These are phyloP conservation scores for Leccinum subtestaceum DNA, from an alignment of 768 basidiomycete species.

Conservation along the genomic window DNA sequence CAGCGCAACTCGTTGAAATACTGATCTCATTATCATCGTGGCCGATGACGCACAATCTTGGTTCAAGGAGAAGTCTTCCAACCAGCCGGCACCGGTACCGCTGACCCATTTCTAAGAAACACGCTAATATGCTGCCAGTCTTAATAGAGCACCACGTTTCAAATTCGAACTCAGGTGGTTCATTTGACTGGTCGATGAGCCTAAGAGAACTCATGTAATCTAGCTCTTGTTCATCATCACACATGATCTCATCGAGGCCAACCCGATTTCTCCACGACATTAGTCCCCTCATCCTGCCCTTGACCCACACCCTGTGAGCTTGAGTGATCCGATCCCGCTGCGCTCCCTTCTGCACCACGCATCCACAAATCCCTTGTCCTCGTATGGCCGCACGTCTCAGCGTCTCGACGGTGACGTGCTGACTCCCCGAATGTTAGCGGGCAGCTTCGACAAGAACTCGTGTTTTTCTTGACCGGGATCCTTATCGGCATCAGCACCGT, in stretches of 20 bases:
- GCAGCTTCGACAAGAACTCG: conserved; percentile 48
- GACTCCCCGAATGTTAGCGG: conserved; percentile 42
- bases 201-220: too few relatives aligned
- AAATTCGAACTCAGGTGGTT: too few relatives aligned
- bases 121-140: too few relatives aligned
- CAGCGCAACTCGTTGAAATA: too few relatives aligned
- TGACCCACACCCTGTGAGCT: conserved; percentile 25
- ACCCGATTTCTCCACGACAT: neutral
- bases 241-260: neutral
- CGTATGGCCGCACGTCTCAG: conserved; percentile 54
- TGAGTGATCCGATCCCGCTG: conserved; percentile 27
- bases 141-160: too few relatives aligned
- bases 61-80: too few relatives aligned
- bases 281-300: conserved; percentile 33
- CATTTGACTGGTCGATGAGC: too few relatives aligned
- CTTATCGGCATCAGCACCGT: conserved; percentile 43
- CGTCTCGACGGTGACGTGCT: conserved; percentile 92
- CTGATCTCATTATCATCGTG: too few relatives aligned
- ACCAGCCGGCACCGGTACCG: too few relatives aligned
- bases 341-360: conserved; percentile 39
- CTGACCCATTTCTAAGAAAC: too few relatives aligned
- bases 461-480: conserved; percentile 36
- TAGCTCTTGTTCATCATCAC: neutral
- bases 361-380: conserved; percentile 66
- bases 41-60: too few relatives aligned